Evolutionary conservation across 495 filamentous ascomycete genomes (phyloP).

Genomic region (Cairneyella variabilis): DNA sequence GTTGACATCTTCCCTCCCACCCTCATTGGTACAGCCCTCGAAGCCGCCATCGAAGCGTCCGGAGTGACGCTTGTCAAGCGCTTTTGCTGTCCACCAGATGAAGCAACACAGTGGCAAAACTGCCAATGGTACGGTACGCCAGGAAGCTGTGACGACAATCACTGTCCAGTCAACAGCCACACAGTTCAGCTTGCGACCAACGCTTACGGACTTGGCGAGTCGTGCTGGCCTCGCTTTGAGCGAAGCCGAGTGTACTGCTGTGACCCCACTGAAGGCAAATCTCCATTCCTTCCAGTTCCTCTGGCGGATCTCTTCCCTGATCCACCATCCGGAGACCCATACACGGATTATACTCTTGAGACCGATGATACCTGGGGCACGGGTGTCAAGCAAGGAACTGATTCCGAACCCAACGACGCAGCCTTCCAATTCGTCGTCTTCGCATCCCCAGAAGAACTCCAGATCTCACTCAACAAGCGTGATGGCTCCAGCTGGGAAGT

Average conservation of each 20-base stretch:
- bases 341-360: not conserved
- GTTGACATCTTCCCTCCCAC: not conserved
- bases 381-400: not conserved
- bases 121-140: not conserved
- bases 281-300: not conserved
- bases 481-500: not conserved
- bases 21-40: not conserved
- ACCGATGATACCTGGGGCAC: not conserved
- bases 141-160: not conserved
- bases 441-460: not conserved
- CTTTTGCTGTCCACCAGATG: not conserved
- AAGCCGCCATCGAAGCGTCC: not conserved
- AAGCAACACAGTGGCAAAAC: not conserved
- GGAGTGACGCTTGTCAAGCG: not conserved
- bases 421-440: not conserved
- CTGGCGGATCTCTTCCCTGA: not conserved
- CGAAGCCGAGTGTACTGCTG: not conserved
- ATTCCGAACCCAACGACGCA: not conserved
- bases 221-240: not conserved
- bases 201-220: not conserved
- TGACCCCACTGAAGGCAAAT: not conserved
- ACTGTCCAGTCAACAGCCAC: not conserved
- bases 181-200: not conserved
- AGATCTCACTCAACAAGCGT: not conserved
- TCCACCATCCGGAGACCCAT: not conserved